Conservation (phyloP, 2,329 filamentous ascomycete species). For the Aaosphaeria arxii region DNA sequence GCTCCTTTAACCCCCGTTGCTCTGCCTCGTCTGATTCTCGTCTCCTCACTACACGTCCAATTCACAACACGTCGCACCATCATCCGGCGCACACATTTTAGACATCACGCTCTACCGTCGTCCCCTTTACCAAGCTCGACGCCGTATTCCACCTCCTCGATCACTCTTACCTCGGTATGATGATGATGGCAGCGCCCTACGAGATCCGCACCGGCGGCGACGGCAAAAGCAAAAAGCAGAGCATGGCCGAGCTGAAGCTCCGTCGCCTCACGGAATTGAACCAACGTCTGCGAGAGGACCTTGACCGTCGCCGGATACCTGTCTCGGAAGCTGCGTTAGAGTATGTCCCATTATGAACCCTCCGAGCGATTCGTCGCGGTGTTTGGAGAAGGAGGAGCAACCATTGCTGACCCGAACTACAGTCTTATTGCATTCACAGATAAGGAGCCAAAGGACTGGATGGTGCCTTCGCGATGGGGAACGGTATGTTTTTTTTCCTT, state of each 20-base stretch:
- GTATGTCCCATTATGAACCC: constrained; percentile 29
- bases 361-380: not conserved
- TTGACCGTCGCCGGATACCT: constrained; percentile 92
- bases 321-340: constrained; percentile 81
- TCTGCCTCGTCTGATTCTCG: constrained; percentile 9
- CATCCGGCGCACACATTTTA: constrained; percentile 7
- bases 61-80: constrained; percentile 28
- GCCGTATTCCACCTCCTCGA: constrained; percentile 1
- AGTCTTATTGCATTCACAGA: constrained; percentile 99
- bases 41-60: constrained; percentile 20
- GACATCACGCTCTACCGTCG: constrained; percentile 8
- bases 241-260: constrained; percentile 97
- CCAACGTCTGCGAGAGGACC: constrained; percentile 89
- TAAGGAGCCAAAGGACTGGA: constrained; percentile 90
- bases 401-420: constrained; percentile 21
- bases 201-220: constrained; percentile 65
- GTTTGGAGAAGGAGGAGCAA: not conserved
- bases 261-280: constrained; percentile 95
- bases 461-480: constrained; percentile 97
- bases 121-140: not conserved
- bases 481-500: constrained; percentile 50
- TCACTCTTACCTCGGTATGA: constrained; percentile 12
- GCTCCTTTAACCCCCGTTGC: constrained; percentile 27
- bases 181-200: constrained; percentile 60
- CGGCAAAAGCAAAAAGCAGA: constrained; percentile 92